Conservation (phyloP, 129 eudicot species). For the Saussurea involucrata region DNA sequence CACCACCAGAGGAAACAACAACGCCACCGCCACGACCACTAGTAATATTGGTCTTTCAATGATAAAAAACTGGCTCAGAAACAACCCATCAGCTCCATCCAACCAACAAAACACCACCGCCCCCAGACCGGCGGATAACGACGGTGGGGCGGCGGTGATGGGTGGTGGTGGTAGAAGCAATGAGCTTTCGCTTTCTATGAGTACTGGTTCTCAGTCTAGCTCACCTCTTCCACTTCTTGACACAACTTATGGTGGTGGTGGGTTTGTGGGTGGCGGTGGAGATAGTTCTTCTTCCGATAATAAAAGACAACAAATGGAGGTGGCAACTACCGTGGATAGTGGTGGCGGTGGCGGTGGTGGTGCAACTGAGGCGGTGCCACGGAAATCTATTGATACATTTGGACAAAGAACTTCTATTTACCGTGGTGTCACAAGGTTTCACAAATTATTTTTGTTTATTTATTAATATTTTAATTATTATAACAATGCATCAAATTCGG, state of each 20-base stretch:
- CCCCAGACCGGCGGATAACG: slow-evolving; percentile 13
- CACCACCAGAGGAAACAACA: slow-evolving; percentile 11
- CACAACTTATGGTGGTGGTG: slow-evolving; percentile 22
- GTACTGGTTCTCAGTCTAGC: slow-evolving; percentile 30
- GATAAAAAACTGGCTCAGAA: slow-evolving; percentile 91
- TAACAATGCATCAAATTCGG: background rate
- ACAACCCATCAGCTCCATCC: slow-evolving; percentile 43
- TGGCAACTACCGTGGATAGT: slow-evolving; percentile 27
- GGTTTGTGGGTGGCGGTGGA: slow-evolving; percentile 37
- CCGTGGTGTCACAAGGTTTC: slow-evolving; percentile 95
- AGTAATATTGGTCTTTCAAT: slow-evolving; percentile 70
- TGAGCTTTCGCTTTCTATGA: slow-evolving; percentile 74
- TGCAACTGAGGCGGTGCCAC: slow-evolving; percentile 49
- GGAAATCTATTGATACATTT: slow-evolving; percentile 78
- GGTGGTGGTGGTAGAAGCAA: slow-evolving; percentile 27
- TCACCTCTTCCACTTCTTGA: slow-evolving; percentile 21
- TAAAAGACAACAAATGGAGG: slow-evolving; percentile 47
- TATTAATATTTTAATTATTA: background rate
- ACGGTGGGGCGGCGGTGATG: slow-evolving; percentile 15
- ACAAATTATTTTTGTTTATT: background rate
- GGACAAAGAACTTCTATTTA: slow-evolving; percentile 97
- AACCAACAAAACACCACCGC: slow-evolving; percentile 26
- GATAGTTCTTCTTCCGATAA: slow-evolving; percentile 43
- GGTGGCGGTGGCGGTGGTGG: slow-evolving; percentile 22
- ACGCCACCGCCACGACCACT: background rate